Conservation (phyloP, 345 rosid genomes). For the Murraya paniculata region DNA sequence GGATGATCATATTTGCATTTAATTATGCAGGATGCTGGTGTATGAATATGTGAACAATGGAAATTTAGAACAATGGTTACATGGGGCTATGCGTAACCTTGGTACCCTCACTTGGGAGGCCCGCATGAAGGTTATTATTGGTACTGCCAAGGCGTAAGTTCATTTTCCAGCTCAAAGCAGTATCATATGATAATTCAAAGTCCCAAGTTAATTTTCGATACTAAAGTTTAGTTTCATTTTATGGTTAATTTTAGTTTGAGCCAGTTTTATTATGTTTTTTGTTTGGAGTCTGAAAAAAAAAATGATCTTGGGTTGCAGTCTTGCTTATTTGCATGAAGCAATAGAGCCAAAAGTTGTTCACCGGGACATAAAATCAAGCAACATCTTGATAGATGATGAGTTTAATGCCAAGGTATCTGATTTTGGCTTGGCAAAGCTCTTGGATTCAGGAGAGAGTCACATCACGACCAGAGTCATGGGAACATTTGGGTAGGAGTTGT, state of each 20-base stretch:
- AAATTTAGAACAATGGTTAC: conserved; percentile 85
- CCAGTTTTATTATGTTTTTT: not conserved
- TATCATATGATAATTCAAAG: not conserved
- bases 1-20: conserved; percentile 15
- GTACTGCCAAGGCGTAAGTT: conserved; percentile 92
- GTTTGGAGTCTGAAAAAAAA: not conserved
- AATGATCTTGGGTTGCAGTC: conserved; percentile 45
- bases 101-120: conserved; percentile 82
- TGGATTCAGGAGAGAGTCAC: conserved; percentile 89
- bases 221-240: not conserved
- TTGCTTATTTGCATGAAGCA: conserved; percentile 97
- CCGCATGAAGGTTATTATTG: conserved; percentile 71
- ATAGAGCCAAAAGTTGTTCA: conserved; percentile 97
- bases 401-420: conserved; percentile 93
- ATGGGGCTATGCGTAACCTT: conserved; percentile 59
- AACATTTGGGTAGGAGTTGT: conserved; percentile 78
- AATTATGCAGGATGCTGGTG: conserved; percentile 63
- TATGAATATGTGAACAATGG: conserved; percentile 88
- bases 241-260: not conserved
- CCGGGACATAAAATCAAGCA: conserved; percentile 94
- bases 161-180: conserved; percentile 11
- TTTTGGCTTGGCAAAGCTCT: conserved; percentile 95
- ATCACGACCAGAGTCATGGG: conserved; percentile 98
- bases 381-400: conserved; percentile 82
- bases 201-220: not conserved